phyloP scores from a whole-genome alignment of 2,329 filamentous ascomycete genomes.

The Monosporascus sp. region DNA sequence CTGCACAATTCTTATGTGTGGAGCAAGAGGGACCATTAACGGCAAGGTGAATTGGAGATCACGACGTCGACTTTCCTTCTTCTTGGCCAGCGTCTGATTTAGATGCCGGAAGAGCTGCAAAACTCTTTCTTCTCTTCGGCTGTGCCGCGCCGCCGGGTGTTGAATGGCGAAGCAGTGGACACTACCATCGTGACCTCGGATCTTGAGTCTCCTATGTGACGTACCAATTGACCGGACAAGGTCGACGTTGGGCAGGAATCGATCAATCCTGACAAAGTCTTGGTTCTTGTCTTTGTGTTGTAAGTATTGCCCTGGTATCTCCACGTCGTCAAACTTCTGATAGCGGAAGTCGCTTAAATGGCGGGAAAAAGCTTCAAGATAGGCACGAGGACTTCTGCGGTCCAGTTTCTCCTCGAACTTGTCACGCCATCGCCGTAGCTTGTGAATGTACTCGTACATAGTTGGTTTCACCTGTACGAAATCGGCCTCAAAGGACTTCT shows the following conservation, averaged over 20 bases:
- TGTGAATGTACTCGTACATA: conserved; percentile 98
- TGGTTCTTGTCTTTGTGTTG: conserved; percentile 99
- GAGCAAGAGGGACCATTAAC: conserved; percentile 90
- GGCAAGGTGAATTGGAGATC: conserved; percentile 96
- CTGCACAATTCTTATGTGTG: conserved; percentile 90
- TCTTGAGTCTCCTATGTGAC: conserved; percentile 88
- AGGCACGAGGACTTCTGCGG: conserved; percentile 65
- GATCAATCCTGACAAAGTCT: conserved; percentile 95
- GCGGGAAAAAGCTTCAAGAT: conserved; percentile 80
- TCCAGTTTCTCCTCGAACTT: conserved; percentile 98
- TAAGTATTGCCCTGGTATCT: conserved; percentile 94
- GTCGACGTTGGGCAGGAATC: conserved; percentile 92
- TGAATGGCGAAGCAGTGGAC: conserved; percentile 96
- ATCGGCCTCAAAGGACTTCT: conserved; percentile 94
- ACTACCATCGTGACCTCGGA: conserved; percentile 95
- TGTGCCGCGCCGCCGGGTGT: conserved; percentile 88
- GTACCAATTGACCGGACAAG: conserved; percentile 85
- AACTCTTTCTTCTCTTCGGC: conserved; percentile 89
- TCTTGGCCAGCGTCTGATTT: conserved; percentile 84
- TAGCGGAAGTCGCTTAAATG: conserved; percentile 96
- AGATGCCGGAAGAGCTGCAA: conserved; percentile 95
- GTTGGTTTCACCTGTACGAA: conserved; percentile 94
- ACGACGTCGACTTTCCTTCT: conserved; percentile 89
- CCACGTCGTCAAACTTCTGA: conserved; percentile 97
- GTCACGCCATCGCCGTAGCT: conserved; percentile 90